Conservation (phyloP, 2,329 filamentous ascomycete species). For the Neonectria coccinea region DNA sequence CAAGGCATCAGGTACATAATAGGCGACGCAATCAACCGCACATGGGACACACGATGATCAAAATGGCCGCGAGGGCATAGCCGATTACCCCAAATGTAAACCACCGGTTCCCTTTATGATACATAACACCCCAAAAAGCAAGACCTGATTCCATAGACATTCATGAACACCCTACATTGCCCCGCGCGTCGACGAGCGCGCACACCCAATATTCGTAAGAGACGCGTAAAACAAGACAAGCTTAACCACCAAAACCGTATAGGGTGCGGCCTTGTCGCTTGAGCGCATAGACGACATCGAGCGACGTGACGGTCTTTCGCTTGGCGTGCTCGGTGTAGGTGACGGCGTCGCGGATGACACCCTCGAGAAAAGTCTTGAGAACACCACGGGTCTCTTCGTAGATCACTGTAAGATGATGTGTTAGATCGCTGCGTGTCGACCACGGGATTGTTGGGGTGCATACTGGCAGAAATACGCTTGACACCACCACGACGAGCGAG, state of each 20-base stretch:
- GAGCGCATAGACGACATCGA: slow-evolving; percentile 75
- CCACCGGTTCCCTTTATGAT: slow-evolving; percentile 55
- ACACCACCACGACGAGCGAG: slow-evolving; percentile 99
- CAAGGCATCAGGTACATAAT: too few relatives aligned
- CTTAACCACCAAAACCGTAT: slow-evolving; percentile 89
- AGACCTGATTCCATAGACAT: slow-evolving; percentile 57
- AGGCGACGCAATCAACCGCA: too few relatives aligned
- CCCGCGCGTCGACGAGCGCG: slow-evolving; percentile 32
- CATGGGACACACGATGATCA: slow-evolving; percentile 30
- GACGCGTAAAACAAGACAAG: slow-evolving; percentile 46
- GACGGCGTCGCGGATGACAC: slow-evolving; percentile 80
- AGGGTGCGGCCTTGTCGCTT: slow-evolving; percentile 80
- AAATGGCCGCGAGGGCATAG: slow-evolving; percentile 43
- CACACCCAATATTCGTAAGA: slow-evolving; percentile 52
- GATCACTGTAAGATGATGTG: slow-evolving; percentile 63
- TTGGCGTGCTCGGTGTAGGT: slow-evolving; percentile 85
- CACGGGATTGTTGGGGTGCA: slow-evolving; percentile 47
- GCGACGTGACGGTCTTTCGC: slow-evolving; percentile 81
- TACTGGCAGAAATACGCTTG: slow-evolving; percentile 99
- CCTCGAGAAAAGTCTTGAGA: slow-evolving; percentile 82
- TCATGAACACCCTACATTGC: slow-evolving; percentile 55
- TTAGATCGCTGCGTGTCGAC: slow-evolving; percentile 28
- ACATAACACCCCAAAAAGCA: slow-evolving; percentile 58
- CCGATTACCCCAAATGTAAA: slow-evolving; percentile 53
- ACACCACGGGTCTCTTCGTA: slow-evolving; percentile 84